phyloP scores from a whole-genome alignment of 192 early-diverging fungal species.

The Coemansia sp. region DNA sequence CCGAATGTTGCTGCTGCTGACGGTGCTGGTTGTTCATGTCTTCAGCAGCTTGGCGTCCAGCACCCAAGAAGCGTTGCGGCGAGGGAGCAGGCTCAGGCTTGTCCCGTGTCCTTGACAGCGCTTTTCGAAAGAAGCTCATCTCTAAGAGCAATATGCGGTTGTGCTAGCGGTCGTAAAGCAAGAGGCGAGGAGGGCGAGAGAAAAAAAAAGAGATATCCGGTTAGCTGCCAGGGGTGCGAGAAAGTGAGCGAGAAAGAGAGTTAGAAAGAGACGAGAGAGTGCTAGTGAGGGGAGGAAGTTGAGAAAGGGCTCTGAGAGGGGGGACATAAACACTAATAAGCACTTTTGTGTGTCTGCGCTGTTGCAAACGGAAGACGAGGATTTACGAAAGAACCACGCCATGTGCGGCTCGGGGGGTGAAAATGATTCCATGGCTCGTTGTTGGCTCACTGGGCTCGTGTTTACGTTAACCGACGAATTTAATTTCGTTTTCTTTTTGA shows the following conservation, averaged over 20 bases:
- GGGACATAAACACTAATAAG: not conserved
- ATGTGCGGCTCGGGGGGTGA: slow-evolving; percentile 5
- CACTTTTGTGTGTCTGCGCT: not conserved
- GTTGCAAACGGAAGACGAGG: not conserved
- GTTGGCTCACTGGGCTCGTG: not conserved
- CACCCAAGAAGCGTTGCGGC: slow-evolving; percentile 28
- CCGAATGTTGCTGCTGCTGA: slow-evolving; percentile 6
- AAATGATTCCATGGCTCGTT: too few relatives aligned
- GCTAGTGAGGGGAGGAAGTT: not conserved
- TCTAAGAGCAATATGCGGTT: not conserved
- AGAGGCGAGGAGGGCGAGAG: not conserved
- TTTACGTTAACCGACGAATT: not conserved
- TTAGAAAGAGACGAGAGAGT: not conserved
- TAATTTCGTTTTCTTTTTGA: not conserved
- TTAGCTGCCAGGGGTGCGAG: not conserved
- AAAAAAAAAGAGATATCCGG: not conserved
- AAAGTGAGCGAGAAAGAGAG: not conserved
- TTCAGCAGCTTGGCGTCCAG: slow-evolving; percentile 31
- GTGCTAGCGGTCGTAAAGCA: not conserved
- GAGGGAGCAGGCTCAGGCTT: slow-evolving; percentile 21
- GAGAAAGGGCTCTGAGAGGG: not conserved
- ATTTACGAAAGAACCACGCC: not conserved
- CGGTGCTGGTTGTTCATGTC: slow-evolving; percentile 3
- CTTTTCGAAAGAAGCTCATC: slow-evolving; percentile 46
- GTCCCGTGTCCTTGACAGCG: slow-evolving; percentile 27